Conservation (phyloP, 257 asterid genomes). For the Solanum chmielewskii region DNA sequence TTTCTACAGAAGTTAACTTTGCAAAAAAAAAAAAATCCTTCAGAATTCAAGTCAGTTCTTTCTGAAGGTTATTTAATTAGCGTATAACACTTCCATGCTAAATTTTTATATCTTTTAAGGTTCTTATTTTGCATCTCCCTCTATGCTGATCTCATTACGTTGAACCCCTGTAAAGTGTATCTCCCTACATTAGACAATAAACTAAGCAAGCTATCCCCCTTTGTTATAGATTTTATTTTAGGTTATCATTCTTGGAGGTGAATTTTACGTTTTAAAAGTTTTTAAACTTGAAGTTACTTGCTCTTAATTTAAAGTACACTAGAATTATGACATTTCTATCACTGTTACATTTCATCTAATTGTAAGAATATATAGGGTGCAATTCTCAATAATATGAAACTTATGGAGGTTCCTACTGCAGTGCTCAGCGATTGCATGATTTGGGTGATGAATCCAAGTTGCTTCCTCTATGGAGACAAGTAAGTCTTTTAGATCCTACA, state of each 20-base stretch:
- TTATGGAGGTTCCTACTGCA: constrained; percentile 18
- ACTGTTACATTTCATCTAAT: not conserved
- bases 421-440: constrained; percentile 71
- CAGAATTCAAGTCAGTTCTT: not conserved
- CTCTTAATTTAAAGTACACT: not conserved
- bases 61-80: not conserved
- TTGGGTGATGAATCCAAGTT: constrained; percentile 84
- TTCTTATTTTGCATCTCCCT: not conserved
- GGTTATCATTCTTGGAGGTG: not conserved
- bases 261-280: not conserved
- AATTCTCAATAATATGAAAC: not conserved
- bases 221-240: not conserved
- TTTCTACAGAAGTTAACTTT: not conserved
- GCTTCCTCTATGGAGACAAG: constrained; percentile 99
- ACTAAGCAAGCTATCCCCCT: not conserved
- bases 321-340: not conserved
- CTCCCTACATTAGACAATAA: not conserved
- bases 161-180: not conserved
- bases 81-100: not conserved
- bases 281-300: not conserved
- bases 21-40: not conserved
- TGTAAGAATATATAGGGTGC: not conserved
- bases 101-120: not conserved
- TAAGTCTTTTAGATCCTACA: constrained; percentile 4
- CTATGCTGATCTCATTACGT: not conserved